Conservation (phyloP, 495 filamentous ascomycete species). For the Emericellopsis terricola region DNA sequence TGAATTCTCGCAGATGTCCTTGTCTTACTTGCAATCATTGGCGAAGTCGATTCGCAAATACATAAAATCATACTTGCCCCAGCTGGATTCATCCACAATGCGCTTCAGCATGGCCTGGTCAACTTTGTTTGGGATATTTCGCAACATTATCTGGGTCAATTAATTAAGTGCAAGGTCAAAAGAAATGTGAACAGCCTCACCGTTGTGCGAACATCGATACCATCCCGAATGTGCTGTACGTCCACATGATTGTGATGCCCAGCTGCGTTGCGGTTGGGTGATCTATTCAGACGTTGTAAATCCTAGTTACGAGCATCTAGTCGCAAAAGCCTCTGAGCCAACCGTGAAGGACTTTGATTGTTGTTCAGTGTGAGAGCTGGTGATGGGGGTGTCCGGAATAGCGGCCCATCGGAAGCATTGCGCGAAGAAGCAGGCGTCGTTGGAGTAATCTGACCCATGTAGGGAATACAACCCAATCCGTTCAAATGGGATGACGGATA, state of each 20-base stretch:
- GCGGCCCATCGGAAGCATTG: neutral
- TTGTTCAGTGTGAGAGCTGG: slow-evolving; percentile 3
- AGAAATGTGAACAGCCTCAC: slow-evolving; percentile 23
- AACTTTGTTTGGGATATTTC: slow-evolving; percentile 88
- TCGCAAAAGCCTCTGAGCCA: slow-evolving; percentile 10
- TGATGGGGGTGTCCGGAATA: slow-evolving; percentile 1
- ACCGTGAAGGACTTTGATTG: slow-evolving; percentile 13
- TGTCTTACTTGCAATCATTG: slow-evolving; percentile 68
- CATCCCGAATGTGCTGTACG: slow-evolving; percentile 41
- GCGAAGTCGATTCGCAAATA: slow-evolving; percentile 89
- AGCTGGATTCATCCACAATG: slow-evolving; percentile 61
- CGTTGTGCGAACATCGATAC: slow-evolving; percentile 55
- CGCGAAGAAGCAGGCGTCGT: neutral
- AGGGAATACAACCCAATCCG: slow-evolving; percentile 18
- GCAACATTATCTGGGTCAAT: slow-evolving; percentile 63
- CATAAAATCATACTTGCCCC: slow-evolving; percentile 79
- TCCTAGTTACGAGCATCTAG: slow-evolving; percentile 19
- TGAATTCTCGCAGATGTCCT: neutral
- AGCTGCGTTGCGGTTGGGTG: slow-evolving; percentile 21
- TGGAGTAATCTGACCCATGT: slow-evolving; percentile 10
- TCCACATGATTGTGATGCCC: slow-evolving; percentile 51
- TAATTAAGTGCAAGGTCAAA: slow-evolving; percentile 4
- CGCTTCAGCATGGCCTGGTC: slow-evolving; percentile 62
- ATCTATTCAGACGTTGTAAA: slow-evolving; percentile 18
- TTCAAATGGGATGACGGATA: slow-evolving; percentile 5